Percentiles rank a stretch among this genome's conserved stretches.
Evolutionary conservation across 1,284 basidiomycete genomes (phyloP).

Genomic region (Phellopilus nigrolimitatus): DNA sequence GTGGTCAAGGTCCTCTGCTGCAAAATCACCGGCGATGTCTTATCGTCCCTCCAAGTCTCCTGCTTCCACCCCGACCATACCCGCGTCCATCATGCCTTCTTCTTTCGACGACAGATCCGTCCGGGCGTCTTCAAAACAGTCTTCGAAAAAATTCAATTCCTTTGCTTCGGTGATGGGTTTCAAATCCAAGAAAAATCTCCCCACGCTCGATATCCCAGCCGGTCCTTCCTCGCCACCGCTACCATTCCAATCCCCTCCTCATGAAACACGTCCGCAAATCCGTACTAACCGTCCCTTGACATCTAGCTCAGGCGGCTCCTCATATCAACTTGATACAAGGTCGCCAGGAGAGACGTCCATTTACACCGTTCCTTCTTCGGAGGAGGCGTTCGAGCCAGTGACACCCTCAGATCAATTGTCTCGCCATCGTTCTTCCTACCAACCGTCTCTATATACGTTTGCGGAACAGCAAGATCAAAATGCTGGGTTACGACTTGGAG

Average conservation of each 20-base stretch:
- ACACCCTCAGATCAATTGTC: conserved; percentile 19
- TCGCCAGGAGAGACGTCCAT: conserved; percentile 19
- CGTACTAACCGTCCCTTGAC: conserved; percentile 22
- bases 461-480: conserved; percentile 16
- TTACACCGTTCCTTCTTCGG: conserved; percentile 18
- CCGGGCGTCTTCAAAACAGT: conserved; percentile 27
- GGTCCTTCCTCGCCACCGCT: conserved; percentile 18
- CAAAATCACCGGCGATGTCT: conserved; percentile 30
- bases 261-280: conserved; percentile 21
- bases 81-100: conserved; percentile 21
- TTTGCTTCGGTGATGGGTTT: conserved; percentile 58
- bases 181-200: conserved; percentile 50
- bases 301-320: conserved; percentile 25
- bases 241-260: conserved; percentile 40
- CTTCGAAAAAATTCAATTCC: conserved; percentile 45
- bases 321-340: conserved; percentile 31
- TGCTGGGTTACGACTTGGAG: conserved; percentile 3
- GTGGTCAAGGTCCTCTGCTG: conserved; percentile 17
- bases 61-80: conserved; percentile 23
- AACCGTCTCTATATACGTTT: conserved; percentile 19
- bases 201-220: conserved; percentile 37
- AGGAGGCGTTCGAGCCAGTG: conserved; percentile 17
- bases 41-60: conserved; percentile 31
- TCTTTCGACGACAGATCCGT: conserved; percentile 29
- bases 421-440: conserved; percentile 19